A percentile compares a stretch with the other conserved stretches of the same genome.
Evolutionary conservation across 306 rosid species (phyloP).

Genomic region (Ormosia semicastrata): DNA sequence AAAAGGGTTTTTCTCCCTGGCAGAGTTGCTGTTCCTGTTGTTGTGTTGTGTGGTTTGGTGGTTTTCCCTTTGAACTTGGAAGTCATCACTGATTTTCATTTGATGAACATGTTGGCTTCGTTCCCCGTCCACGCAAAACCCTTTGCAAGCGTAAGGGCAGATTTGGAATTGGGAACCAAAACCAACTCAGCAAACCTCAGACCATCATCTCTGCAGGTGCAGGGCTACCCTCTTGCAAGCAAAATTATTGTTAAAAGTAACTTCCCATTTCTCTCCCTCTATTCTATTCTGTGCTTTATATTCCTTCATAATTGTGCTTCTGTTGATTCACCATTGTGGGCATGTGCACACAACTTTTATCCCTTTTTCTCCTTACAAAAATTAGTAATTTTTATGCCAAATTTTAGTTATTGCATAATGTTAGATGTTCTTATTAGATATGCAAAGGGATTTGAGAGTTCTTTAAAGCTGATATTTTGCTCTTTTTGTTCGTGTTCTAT

Average conservation of each 20-base stretch:
- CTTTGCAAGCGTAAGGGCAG: background rate
- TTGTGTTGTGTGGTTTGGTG: too few species aligned
- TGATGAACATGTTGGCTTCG: slow-evolving; percentile 23
- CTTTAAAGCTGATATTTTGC: background rate
- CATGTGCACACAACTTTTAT: background rate
- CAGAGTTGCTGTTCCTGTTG: too few species aligned
- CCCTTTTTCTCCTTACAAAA: background rate
- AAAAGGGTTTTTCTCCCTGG: too few species aligned
- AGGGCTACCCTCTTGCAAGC: slow-evolving; percentile 74
- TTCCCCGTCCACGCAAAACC: slow-evolving; percentile 35
- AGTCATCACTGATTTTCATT: background rate
- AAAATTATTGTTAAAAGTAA: slow-evolving; percentile 69
- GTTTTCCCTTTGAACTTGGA: background rate
- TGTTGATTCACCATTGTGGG: background rate
- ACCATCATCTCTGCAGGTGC: slow-evolving; percentile 45
- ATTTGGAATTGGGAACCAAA: background rate
- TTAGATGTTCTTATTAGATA: background rate
- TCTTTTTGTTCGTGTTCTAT: background rate
- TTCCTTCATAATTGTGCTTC: background rate
- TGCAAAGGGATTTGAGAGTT: background rate
- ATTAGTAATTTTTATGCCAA: background rate
- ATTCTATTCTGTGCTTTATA: background rate
- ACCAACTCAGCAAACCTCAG: slow-evolving; percentile 3
- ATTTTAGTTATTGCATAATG: too few species aligned
- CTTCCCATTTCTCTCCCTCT: background rate